These are phyloP conservation scores for Psophocarpus tetragonolobus DNA, from an alignment of 306 rosid species.

Conservation along the genomic window DNA sequence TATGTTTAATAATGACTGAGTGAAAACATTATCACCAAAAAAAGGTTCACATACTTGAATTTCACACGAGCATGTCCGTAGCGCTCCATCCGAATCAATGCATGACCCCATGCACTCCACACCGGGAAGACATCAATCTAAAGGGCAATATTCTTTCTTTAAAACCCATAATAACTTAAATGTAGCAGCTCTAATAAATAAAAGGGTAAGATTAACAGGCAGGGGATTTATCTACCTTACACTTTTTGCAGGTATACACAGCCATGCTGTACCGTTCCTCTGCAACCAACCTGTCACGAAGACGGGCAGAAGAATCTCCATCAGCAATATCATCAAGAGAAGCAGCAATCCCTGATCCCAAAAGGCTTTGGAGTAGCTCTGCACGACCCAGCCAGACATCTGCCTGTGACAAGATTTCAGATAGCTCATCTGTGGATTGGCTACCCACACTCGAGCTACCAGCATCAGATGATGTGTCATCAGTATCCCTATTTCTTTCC, in stretches of 20 bases:
- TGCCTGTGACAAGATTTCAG: conserved; percentile 73
- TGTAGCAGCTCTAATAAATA: conserved; percentile 25
- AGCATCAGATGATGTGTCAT: conserved; percentile 92
- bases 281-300: conserved; percentile 87
- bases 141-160: conserved; percentile 18
- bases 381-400: conserved; percentile 92
- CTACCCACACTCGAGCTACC: conserved; percentile 96
- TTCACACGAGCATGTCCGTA: conserved; percentile 96
- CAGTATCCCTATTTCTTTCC: conserved; percentile 85
- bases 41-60: conserved; percentile 68
- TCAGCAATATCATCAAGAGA: conserved; percentile 96
- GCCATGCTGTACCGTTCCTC: conserved; percentile 98
- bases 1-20: background rate
- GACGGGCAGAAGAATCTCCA: conserved; percentile 83
- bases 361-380: conserved; percentile 94
- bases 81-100: conserved; percentile 96
- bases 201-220: background rate
- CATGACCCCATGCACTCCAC: conserved; percentile 99
- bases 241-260: conserved; percentile 93
- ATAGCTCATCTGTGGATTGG: conserved; percentile 88
- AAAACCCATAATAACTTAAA: conserved; percentile 34
- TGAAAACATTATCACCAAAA: background rate
- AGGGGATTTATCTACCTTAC: conserved; percentile 67
- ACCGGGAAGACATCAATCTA: conserved; percentile 98
- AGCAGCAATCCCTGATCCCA: conserved; percentile 97